phyloP scores from a whole-genome alignment of 768 basidiomycete genomes.

The Amanita thiersii region DNA sequence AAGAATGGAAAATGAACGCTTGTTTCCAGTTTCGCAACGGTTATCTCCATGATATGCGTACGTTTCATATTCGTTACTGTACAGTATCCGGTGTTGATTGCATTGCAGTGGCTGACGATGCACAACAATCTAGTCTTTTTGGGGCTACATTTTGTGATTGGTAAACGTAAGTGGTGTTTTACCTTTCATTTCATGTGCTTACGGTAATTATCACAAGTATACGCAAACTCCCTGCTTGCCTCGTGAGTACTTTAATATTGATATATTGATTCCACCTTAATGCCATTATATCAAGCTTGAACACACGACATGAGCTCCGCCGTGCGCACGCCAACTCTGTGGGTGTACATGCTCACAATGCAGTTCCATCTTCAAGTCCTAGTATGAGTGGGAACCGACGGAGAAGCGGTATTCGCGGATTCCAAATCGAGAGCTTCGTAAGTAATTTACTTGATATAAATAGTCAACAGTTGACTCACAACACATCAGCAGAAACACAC shows the following conservation, averaged over 20 bases:
- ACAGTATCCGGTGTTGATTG: not conserved
- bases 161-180: constrained; percentile 25
- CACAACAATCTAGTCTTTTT: constrained; percentile 35
- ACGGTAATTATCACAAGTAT: constrained; percentile 23
- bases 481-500: not conserved
- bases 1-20: not conserved
- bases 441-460: too few relatives aligned
- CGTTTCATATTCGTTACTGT: constrained; percentile 10
- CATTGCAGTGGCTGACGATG: constrained; percentile 35
- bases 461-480: too few relatives aligned
- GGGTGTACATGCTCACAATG: not conserved
- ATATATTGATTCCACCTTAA: not conserved
- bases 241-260: constrained; percentile 16
- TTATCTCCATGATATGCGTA: constrained; percentile 42
- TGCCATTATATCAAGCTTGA: constrained; percentile 9
- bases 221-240: constrained; percentile 37
- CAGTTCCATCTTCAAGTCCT: not conserved
- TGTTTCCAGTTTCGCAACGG: constrained; percentile 29
- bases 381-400: not conserved
- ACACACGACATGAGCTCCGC: constrained; percentile 16
- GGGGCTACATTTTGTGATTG: constrained; percentile 42
- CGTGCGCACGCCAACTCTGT: constrained; percentile 6
- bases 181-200: not conserved
- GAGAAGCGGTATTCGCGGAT: not conserved
- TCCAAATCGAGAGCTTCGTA: not conserved